Conservation (phyloP, 1,284 basidiomycete species). For the Microbotryum silenes-acaulis region DNA sequence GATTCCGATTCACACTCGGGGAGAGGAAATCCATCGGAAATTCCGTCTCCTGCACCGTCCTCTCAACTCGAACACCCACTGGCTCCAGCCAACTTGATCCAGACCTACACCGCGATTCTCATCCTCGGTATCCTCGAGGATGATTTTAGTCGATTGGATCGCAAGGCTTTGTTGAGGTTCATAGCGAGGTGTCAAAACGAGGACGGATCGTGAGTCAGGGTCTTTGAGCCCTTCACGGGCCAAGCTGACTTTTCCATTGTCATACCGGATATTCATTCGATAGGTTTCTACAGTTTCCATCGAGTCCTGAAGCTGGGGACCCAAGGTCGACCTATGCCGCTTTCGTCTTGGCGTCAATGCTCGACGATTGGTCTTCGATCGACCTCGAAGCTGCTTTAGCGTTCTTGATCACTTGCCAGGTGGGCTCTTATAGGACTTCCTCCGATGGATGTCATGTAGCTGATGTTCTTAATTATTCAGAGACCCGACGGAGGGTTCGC, state of each 20-base stretch:
- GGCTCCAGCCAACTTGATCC: slow-evolving; percentile 73
- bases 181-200: slow-evolving; percentile 60
- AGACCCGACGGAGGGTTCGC: slow-evolving; percentile 90
- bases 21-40: background rate
- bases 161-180: slow-evolving; percentile 55
- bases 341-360: slow-evolving; percentile 67
- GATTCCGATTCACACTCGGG: background rate
- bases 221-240: background rate
- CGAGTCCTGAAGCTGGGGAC: slow-evolving; percentile 56
- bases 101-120: slow-evolving; percentile 81
- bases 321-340: slow-evolving; percentile 82
- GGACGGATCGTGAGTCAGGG: slow-evolving; percentile 63
- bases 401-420: slow-evolving; percentile 64
- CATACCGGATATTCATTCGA: background rate
- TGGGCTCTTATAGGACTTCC: slow-evolving; percentile 42
- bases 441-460: slow-evolving; percentile 1
- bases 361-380: slow-evolving; percentile 68
- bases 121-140: slow-evolving; percentile 74
- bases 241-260: background rate
- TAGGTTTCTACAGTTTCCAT: slow-evolving; percentile 69
- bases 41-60: background rate
- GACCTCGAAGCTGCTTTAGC: slow-evolving; percentile 53
- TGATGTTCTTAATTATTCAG: slow-evolving; percentile 44
- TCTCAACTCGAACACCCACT: background rate
- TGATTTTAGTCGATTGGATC: slow-evolving; percentile 60